phyloP scores from a whole-genome alignment of 1,139 yeast genomes.

The Geotrichum citri-aurantii region DNA sequence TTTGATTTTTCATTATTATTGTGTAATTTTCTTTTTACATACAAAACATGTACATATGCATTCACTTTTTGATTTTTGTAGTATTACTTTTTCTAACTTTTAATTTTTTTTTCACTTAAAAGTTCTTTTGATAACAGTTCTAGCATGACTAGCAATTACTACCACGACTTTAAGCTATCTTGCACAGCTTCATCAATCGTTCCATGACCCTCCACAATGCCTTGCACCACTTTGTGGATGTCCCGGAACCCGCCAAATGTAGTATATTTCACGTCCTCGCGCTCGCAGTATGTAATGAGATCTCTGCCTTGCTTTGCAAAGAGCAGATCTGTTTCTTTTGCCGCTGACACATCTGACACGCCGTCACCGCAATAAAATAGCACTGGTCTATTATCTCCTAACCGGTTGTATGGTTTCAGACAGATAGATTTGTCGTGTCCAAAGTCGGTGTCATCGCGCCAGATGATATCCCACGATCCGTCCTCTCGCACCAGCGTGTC shows the following conservation, averaged over 20 bases:
- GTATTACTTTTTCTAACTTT: too few relatives aligned
- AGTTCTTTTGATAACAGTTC: not conserved
- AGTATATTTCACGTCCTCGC: constrained; percentile 75
- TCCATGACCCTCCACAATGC: constrained; percentile 42
- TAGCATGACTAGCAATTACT: not conserved
- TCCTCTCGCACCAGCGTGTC: constrained; percentile 56
- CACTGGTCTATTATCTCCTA: constrained; percentile 43
- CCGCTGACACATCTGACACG: constrained; percentile 90
- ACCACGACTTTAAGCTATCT: constrained; percentile 23
- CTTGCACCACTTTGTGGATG: constrained; percentile 53
- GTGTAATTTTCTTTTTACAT: not conserved
- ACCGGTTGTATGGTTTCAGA: constrained; percentile 56
- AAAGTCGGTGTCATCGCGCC: constrained; percentile 75
- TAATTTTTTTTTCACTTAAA: not conserved
- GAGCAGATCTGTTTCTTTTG: constrained; percentile 84
- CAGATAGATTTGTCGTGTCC: constrained; percentile 93
- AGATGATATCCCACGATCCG: constrained; percentile 74
- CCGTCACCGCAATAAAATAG: constrained; percentile 96
- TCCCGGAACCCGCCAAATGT: constrained; percentile 73
- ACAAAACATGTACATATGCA: not conserved
- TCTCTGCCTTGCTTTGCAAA: constrained; percentile 93
- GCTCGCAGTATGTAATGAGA: constrained; percentile 72
- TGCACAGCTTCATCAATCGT: constrained; percentile 34
- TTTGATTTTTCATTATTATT: not conserved
- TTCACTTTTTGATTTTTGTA: not conserved